These are phyloP conservation scores for Eucalyptus pauciflora DNA, from an alignment of 345 rosid species.

Conservation along the genomic window DNA sequence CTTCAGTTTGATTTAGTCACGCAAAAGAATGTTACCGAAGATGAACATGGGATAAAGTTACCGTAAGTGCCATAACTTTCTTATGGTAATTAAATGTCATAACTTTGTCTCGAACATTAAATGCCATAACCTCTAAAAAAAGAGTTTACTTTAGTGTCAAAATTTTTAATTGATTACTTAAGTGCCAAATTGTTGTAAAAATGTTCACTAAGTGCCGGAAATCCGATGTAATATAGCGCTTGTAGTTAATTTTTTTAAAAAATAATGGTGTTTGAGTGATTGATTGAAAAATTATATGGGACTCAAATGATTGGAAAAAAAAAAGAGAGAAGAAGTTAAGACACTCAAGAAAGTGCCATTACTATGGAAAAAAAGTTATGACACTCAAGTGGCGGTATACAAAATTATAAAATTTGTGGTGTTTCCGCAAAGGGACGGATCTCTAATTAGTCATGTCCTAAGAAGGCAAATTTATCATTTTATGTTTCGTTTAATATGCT, in stretches of 20 bases:
- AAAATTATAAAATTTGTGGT: too few relatives aligned
- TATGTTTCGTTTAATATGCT: background rate
- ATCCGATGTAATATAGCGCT: fast-evolving
- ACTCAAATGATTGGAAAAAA: background rate
- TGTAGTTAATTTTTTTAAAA: background rate
- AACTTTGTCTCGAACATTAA: too few relatives aligned
- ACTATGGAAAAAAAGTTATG: too few relatives aligned
- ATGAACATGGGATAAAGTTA: background rate
- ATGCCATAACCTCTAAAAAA: too few relatives aligned
- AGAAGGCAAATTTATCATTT: background rate
- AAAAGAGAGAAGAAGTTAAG: too few relatives aligned
- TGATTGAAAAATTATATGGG: background rate
- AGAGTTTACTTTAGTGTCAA: too few relatives aligned
- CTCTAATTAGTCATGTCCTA: background rate
- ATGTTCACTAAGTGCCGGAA: background rate
- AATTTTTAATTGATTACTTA: too few relatives aligned
- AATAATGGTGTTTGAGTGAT: background rate
- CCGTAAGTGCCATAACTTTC: background rate
- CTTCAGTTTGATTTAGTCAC: background rate
- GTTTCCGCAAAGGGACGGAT: too few relatives aligned
- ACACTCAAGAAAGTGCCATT: too few relatives aligned
- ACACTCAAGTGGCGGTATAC: too few relatives aligned
- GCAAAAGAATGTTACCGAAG: background rate
- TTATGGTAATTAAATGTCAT: background rate
- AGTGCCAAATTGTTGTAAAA: background rate